Percentiles rank a stretch among this genome's conserved stretches.
Conservation (phyloP, 2,329 filamentous ascomycete genomes). For the Trichoderma asperellum region DNA sequence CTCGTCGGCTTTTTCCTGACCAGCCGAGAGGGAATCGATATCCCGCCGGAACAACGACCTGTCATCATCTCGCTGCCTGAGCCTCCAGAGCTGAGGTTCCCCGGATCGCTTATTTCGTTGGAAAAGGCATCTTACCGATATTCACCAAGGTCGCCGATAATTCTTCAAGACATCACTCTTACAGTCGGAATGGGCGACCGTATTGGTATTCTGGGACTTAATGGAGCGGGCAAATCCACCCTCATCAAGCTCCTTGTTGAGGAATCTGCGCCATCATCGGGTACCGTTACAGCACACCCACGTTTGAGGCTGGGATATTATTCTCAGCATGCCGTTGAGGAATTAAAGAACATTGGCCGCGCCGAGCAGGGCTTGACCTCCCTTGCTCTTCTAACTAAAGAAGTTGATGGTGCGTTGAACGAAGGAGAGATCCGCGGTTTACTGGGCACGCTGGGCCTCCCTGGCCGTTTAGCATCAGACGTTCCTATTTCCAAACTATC, state of each 20-base stretch:
- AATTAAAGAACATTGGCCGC: slow-evolving; percentile 60
- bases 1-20: slow-evolving; percentile 63
- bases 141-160: slow-evolving; percentile 39
- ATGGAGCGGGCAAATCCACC: slow-evolving; percentile 82
- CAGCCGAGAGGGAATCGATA: slow-evolving; percentile 68
- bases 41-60: slow-evolving; percentile 65
- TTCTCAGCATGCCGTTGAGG: slow-evolving; percentile 77
- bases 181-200: slow-evolving; percentile 74
- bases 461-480: slow-evolving; percentile 71
- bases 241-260: slow-evolving; percentile 72
- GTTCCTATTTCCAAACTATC: slow-evolving; percentile 74
- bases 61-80: slow-evolving; percentile 63
- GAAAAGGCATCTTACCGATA: slow-evolving; percentile 73
- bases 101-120: slow-evolving; percentile 71
- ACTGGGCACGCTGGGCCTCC: slow-evolving; percentile 70
- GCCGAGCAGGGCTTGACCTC: slow-evolving; percentile 62
- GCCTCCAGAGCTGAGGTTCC: slow-evolving; percentile 72
- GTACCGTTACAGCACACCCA: slow-evolving; percentile 67
- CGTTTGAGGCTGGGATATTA: slow-evolving; percentile 75
- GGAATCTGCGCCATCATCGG: slow-evolving; percentile 59
- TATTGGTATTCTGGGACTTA: slow-evolving; percentile 76
- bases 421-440: slow-evolving; percentile 72
- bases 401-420: slow-evolving; percentile 55
- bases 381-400: slow-evolving; percentile 62
- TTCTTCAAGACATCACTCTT: slow-evolving; percentile 67